Evolutionary conservation across 345 rosid genomes (phyloP).

Genomic region (Populus ilicifolia): DNA sequence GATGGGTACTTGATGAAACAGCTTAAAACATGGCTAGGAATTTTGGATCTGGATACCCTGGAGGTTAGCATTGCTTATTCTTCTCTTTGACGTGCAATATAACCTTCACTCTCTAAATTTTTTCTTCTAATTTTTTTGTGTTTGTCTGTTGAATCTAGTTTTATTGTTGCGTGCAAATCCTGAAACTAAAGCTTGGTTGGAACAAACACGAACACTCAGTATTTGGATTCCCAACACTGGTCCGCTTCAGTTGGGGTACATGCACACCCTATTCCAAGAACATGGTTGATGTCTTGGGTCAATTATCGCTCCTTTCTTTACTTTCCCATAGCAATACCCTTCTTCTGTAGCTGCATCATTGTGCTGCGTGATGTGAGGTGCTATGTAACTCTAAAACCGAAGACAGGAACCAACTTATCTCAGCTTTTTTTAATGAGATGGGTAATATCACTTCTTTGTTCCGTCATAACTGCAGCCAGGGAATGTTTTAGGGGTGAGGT

Average conservation of each 20-base stretch:
- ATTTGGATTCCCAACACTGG: constrained; percentile 88
- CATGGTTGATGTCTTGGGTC: constrained; percentile 65
- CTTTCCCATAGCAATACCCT: neutral
- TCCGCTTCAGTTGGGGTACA: constrained; percentile 97
- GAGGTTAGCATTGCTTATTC: constrained; percentile 44
- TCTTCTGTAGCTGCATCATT: neutral
- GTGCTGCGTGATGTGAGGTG: neutral
- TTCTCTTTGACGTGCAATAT: neutral
- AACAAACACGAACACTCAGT: constrained; percentile 60
- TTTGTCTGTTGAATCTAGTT: constrained; percentile 8
- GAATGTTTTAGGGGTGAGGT: neutral
- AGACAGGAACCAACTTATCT: too few species aligned
- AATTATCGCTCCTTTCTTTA: constrained; percentile 29
- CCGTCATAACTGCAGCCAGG: neutral
- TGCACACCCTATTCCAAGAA: constrained; percentile 66
- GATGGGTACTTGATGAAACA: constrained; percentile 80
- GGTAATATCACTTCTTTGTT: neutral
- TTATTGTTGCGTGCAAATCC: constrained; percentile 53
- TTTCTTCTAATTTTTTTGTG: too few species aligned
- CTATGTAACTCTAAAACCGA: neutral
- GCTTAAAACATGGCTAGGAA: constrained; percentile 59
- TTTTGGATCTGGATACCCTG: constrained; percentile 98
- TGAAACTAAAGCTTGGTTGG: constrained; percentile 82
- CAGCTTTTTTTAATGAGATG: neutral
- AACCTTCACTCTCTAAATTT: neutral